These are phyloP conservation scores for Camellia lanceoleosa DNA, from an alignment of 148 eudicot genomes.

Conservation along the genomic window DNA sequence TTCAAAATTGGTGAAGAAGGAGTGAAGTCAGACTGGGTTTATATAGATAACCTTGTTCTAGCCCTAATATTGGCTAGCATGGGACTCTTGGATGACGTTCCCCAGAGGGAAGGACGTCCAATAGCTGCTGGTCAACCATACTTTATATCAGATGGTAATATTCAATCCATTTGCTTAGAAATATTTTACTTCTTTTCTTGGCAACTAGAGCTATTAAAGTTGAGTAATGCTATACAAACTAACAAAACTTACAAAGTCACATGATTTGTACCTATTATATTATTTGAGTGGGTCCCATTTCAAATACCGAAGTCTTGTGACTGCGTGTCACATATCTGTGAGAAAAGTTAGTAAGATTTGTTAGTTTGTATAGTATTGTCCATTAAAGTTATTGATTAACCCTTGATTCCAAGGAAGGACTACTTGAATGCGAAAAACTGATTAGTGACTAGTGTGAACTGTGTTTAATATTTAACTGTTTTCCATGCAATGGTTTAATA, in stretches of 20 bases:
- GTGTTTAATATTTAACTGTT: not conserved
- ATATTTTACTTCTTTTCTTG: not conserved
- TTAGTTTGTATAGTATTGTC: no score
- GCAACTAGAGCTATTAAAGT: not conserved
- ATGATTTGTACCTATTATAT: no score
- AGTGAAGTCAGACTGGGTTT: constrained; percentile 81
- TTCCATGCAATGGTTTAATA: not conserved
- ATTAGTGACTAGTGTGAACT: not conserved
- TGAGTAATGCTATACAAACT: not conserved
- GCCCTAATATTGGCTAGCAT: constrained; percentile 85
- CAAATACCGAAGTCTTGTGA: no score
- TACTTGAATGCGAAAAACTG: not conserved
- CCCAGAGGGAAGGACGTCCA: constrained; percentile 59
- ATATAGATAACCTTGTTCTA: constrained; percentile 77
- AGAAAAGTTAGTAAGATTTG: no score
- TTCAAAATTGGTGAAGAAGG: constrained; percentile 66
- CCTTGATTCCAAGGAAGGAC: not conserved
- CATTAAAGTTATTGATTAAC: not conserved
- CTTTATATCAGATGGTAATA: constrained; percentile 87
- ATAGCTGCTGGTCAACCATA: constrained; percentile 93
- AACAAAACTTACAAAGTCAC: no score
- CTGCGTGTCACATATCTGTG: no score
- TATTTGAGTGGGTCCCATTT: no score
- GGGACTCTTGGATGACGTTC: constrained; percentile 94
- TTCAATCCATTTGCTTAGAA: not conserved